A percentile compares a stretch with the other conserved stretches of the same genome.
phyloP scores from a whole-genome alignment of 2,329 filamentous ascomycete genomes.

The Hysterium pulicare region DNA sequence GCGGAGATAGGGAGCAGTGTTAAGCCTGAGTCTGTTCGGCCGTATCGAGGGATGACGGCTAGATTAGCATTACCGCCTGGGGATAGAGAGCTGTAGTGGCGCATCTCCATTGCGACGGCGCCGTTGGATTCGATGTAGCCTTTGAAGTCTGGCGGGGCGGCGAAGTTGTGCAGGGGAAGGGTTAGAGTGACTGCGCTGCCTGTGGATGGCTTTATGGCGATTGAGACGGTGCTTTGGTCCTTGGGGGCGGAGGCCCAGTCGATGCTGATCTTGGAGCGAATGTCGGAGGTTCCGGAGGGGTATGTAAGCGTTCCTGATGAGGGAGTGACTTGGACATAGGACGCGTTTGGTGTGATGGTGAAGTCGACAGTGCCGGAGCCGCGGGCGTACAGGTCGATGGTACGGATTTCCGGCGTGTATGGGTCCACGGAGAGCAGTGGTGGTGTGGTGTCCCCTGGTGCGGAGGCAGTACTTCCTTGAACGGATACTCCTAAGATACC shows the following conservation, averaged over 20 bases:
- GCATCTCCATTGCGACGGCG: conserved; percentile 19
- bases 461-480: conserved; percentile 61
- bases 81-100: conserved; percentile 12
- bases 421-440: conserved; percentile 16
- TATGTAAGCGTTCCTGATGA: conserved; percentile 20
- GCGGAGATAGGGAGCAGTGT: conserved; percentile 16
- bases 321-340: conserved; percentile 18
- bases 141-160: conserved; percentile 14
- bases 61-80: conserved; percentile 5
- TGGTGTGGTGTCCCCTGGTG: conserved; percentile 53
- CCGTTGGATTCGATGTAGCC: conserved; percentile 21
- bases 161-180: conserved; percentile 16
- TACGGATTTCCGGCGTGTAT: conserved; percentile 24
- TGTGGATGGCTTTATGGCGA: conserved; percentile 16
- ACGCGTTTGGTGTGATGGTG: conserved; percentile 14
- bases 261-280: conserved; percentile 17
- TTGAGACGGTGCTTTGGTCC: conserved; percentile 13
- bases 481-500: conserved; percentile 50
- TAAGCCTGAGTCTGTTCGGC: conserved; percentile 21
- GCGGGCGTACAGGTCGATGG: conserved; percentile 25
- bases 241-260: conserved; percentile 21
- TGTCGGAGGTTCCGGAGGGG: conserved; percentile 21
- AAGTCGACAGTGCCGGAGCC: conserved; percentile 20
- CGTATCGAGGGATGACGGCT: conserved; percentile 21
- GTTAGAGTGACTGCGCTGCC: conserved; percentile 15